Conservation (phyloP, 2,329 filamentous ascomycete genomes). For the Trichoderma citrinoviride region DNA sequence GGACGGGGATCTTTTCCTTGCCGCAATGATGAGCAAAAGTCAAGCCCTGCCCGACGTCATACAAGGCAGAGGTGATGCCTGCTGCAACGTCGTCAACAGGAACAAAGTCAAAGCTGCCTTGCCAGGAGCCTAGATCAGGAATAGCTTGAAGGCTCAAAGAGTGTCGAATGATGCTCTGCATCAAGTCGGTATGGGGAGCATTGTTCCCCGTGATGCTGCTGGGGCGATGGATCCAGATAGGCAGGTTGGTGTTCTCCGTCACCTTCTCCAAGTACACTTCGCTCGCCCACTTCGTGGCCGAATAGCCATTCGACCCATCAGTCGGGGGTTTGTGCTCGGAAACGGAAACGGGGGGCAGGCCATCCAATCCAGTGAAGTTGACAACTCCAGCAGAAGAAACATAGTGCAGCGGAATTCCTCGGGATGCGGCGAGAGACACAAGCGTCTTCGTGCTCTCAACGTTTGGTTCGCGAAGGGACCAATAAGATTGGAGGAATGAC, state of each 20-base stretch:
- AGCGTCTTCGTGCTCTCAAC: conserved; percentile 29
- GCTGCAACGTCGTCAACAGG: neutral
- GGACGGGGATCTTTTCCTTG: neutral
- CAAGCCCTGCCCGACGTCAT: neutral
- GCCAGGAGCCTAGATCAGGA: neutral
- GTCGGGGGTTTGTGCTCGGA: conserved; percentile 16
- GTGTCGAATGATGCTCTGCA: conserved; percentile 17
- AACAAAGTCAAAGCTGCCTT: neutral
- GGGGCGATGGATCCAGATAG: conserved; percentile 32
- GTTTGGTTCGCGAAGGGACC: neutral
- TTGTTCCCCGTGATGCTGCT: conserved; percentile 26
- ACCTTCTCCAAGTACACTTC: conserved; percentile 34
- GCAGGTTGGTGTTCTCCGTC: conserved; percentile 22
- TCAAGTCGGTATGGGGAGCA: conserved; percentile 22
- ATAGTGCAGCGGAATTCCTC: conserved; percentile 35
- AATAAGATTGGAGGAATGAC: neutral
- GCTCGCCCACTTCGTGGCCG: conserved; percentile 35
- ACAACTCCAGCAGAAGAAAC: conserved; percentile 33
- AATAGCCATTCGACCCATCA: conserved; percentile 33
- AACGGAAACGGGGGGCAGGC: neutral
- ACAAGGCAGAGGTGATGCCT: neutral
- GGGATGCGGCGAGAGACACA: conserved; percentile 26
- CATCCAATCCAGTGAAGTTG: conserved; percentile 13
- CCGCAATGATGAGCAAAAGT: neutral
- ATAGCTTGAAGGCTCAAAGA: neutral